phyloP scores from a whole-genome alignment of 176 grass and related monocot species.

The Ampelocalamus luodianensis region DNA sequence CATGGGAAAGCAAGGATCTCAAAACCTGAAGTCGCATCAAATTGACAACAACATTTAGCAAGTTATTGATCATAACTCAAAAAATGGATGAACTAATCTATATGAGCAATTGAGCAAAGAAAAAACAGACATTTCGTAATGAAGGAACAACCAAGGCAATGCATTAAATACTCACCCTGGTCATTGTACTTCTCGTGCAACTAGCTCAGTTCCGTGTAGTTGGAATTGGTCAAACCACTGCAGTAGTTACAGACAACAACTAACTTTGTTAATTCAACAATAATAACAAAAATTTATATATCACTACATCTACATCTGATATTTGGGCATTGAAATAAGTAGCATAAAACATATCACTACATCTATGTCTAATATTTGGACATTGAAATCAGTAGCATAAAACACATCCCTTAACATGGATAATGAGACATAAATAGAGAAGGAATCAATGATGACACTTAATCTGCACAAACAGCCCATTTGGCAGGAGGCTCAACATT shows the following conservation, averaged over 20 bases:
- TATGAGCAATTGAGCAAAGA: conserved; percentile 5
- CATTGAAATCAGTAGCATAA: no score
- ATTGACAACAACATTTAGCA: conserved; percentile 36
- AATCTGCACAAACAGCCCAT: conserved; percentile 28
- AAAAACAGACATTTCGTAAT: conserved; percentile 8
- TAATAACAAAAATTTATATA: neutral
- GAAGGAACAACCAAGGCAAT: neutral
- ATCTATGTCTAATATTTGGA: no score
- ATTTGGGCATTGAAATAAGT: neutral
- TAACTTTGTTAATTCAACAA: conserved; percentile 18
- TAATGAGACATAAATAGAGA: neutral
- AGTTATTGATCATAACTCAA: conserved; percentile 15
- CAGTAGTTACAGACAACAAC: conserved; percentile 25
- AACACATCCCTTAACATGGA: neutral
- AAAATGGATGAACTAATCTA: neutral
- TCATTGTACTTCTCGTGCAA: conserved; percentile 75
- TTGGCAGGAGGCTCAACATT: conserved; percentile 2
- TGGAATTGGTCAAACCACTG: conserved; percentile 82
- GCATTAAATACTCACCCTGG: conserved; percentile 52
- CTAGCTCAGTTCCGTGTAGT: conserved; percentile 70
- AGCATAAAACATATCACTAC: neutral
- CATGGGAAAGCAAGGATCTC: conserved; percentile 94
- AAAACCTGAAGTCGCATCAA: conserved; percentile 67
- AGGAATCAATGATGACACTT: neutral
- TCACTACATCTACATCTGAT: conserved; percentile 8